Percentiles rank a stretch among this genome's conserved stretches.
Evolutionary conservation across 768 basidiomycete genomes (phyloP).

Genomic region (Floccularia luteovirens): DNA sequence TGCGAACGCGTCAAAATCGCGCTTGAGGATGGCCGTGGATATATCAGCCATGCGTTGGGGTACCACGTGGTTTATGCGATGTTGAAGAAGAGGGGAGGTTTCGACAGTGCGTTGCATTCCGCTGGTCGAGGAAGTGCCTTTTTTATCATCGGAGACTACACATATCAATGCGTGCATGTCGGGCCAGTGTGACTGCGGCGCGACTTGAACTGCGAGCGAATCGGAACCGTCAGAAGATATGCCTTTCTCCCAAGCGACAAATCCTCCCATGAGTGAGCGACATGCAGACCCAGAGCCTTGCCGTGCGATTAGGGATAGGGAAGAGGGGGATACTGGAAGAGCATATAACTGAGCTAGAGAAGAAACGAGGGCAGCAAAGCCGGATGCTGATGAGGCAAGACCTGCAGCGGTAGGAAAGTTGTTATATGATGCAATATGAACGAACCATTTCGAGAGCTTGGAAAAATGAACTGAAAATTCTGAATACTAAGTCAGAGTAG

Average conservation of each 20-base stretch:
- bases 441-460: conserved; percentile 60
- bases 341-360: conserved; percentile 84
- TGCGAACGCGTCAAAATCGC: conserved; percentile 88
- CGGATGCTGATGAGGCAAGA: conserved; percentile 94
- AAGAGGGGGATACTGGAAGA: conserved; percentile 70
- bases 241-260: conserved; percentile 92
- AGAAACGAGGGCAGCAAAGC: conserved; percentile 90
- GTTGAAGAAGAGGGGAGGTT: conserved; percentile 80
- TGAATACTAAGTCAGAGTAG: conserved; percentile 1
- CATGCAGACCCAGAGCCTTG: conserved; percentile 98
- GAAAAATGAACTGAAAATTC: conserved; percentile 5
- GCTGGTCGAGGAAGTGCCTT: conserved; percentile 88
- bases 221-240: conserved; percentile 62
- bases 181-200: conserved; percentile 84
- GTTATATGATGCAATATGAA: conserved; percentile 93
- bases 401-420: conserved; percentile 99
- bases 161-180: conserved; percentile 96
- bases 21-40: conserved; percentile 64
- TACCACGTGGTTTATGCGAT: conserved; percentile 83
- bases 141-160: conserved; percentile 93
- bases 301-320: conserved; percentile 89
- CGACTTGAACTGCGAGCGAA: conserved; percentile 83
- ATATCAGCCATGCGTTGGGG: conserved; percentile 83
- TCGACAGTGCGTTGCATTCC: conserved; percentile 99
- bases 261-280: conserved; percentile 95